These are phyloP conservation scores for Phyllostachys edulis DNA, from an alignment of 176 grass and related monocot species.

Conservation along the genomic window DNA sequence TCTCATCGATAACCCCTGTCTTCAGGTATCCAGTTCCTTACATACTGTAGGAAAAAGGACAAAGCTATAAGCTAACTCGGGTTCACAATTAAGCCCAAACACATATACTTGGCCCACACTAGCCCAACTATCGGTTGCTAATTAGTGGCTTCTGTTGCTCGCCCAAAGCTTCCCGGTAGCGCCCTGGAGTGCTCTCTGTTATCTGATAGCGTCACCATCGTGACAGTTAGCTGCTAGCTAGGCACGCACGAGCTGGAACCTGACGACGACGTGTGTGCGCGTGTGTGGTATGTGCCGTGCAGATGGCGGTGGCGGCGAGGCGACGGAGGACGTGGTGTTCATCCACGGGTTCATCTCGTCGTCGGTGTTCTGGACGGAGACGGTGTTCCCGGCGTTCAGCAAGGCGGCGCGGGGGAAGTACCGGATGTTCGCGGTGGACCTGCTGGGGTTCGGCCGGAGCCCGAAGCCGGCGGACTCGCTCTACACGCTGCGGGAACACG, in stretches of 20 bases:
- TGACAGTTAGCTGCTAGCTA: not conserved
- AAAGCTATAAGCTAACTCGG: no score
- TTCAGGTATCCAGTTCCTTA: no score
- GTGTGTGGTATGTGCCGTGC: no score
- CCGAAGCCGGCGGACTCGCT: slow-evolving; percentile 92
- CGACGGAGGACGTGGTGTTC: slow-evolving; percentile 69
- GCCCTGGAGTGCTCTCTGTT: no score
- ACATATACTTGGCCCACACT: no score
- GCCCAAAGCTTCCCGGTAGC: no score
- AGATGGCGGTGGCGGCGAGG: not conserved
- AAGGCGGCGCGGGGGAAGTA: slow-evolving; percentile 34
- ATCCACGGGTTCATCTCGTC: slow-evolving; percentile 99
- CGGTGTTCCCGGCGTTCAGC: slow-evolving; percentile 80
- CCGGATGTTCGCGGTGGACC: slow-evolving; percentile 83
- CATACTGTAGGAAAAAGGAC: no score
- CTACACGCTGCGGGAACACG: slow-evolving; percentile 87
- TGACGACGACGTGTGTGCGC: not conserved
- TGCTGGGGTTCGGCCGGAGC: slow-evolving; percentile 88
- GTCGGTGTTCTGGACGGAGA: slow-evolving; percentile 93
- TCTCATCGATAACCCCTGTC: no score
- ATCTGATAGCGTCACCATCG: no score
- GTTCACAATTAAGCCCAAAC: no score
- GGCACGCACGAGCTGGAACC: not conserved
- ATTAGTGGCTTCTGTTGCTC: no score
- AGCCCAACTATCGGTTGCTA: no score